Evolutionary conservation across 2,329 filamentous ascomycete species (phyloP).

Genomic region (Pseudogymnoascus sp.): DNA sequence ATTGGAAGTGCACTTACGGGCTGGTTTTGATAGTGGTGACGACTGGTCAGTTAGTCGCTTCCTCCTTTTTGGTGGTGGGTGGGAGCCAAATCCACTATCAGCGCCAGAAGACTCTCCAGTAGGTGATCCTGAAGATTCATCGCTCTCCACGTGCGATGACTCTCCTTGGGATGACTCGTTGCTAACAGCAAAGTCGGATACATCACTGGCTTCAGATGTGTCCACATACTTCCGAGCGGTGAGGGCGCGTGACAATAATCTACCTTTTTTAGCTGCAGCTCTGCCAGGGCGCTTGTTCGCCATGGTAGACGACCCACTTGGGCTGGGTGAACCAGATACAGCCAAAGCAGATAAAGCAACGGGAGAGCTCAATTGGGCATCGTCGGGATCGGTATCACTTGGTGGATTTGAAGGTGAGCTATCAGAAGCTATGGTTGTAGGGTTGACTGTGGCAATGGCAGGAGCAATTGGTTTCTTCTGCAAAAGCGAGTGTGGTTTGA

Average conservation of each 20-base stretch:
- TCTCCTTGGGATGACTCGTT: background rate
- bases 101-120: background rate
- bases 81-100: background rate
- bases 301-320: background rate
- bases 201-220: background rate
- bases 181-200: background rate
- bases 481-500: background rate
- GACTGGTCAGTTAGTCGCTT: background rate
- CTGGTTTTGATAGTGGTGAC: background rate
- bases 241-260: background rate
- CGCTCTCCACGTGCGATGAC: background rate
- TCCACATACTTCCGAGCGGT: background rate
- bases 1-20: background rate
- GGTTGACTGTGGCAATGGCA: background rate
- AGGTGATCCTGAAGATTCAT: background rate
- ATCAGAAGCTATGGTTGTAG: background rate
- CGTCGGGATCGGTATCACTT: background rate
- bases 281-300: background rate
- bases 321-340: background rate
- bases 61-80: background rate
- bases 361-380: background rate
- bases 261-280: slow-evolving; percentile 1
- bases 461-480: background rate
- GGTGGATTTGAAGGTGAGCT: background rate
- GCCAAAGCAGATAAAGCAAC: background rate